Conservation (phyloP, 805 yeast genomes). For the Millerozyma acaciae region DNA sequence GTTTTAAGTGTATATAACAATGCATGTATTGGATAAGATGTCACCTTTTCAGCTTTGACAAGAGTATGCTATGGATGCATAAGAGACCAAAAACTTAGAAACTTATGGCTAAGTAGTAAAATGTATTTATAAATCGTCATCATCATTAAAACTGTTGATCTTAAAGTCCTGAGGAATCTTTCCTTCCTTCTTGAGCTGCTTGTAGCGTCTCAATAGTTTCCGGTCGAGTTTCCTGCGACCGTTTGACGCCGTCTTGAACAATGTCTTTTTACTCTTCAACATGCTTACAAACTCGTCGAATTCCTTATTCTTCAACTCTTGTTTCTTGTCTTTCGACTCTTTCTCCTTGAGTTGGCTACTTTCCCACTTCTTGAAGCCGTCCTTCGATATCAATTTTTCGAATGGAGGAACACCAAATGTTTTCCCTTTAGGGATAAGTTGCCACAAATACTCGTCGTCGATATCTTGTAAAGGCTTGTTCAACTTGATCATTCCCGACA, state of each 20-base stretch:
- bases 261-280: conserved; percentile 21
- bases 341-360: conserved; percentile 17
- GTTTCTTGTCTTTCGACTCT: conserved; percentile 13
- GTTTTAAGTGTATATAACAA: neutral
- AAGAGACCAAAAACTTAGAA: too few species aligned
- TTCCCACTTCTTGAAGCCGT: conserved; percentile 37
- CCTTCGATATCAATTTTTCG: conserved; percentile 17
- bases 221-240: conserved; percentile 33
- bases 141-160: conserved; percentile 7
- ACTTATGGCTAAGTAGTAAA: too few species aligned
- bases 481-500: conserved; percentile 37
- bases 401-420: conserved; percentile 34
- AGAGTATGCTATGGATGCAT: too few species aligned
- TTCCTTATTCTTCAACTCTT: conserved; percentile 19
- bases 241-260: conserved; percentile 19
- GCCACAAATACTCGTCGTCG: conserved; percentile 40
- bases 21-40: too few species aligned
- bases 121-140: conserved; percentile 4
- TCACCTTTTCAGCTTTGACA: too few species aligned
- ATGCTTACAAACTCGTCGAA: conserved; percentile 17
- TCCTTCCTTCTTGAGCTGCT: conserved; percentile 25
- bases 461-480: conserved; percentile 32
- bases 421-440: conserved; percentile 31
- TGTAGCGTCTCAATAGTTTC: conserved; percentile 29
- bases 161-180: conserved; percentile 16